Percentiles rank a stretch among this genome's conserved stretches.
phyloP scores from a whole-genome alignment of 805 yeast species.

The Candida pini region DNA sequence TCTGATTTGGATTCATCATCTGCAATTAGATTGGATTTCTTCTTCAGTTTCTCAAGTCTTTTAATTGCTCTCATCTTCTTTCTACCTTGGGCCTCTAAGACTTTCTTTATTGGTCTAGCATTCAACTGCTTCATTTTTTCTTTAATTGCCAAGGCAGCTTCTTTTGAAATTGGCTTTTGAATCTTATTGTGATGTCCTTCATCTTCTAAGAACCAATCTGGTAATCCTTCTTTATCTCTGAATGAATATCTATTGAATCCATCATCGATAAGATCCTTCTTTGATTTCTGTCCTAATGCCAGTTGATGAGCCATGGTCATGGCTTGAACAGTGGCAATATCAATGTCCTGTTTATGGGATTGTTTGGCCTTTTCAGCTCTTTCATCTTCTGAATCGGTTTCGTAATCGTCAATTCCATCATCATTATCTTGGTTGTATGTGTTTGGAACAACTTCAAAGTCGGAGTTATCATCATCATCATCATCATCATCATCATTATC shows the following conservation, averaged over 20 bases:
- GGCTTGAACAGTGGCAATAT: slow-evolving; percentile 88
- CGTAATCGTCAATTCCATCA: slow-evolving; percentile 39
- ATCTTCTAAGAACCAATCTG: slow-evolving; percentile 96
- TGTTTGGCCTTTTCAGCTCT: slow-evolving; percentile 34
- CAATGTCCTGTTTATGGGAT: slow-evolving; percentile 60
- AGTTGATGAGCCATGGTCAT: slow-evolving; percentile 97
- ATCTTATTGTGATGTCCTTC: slow-evolving; percentile 83
- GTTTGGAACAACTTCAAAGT: slow-evolving; percentile 43
- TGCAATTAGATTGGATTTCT: slow-evolving; percentile 86
- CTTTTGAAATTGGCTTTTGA: slow-evolving; percentile 90
- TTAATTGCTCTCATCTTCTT: slow-evolving; percentile 89
- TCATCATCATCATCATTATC: slow-evolving; percentile 9
- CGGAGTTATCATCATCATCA: slow-evolving; percentile 17
- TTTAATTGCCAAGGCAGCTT: slow-evolving; percentile 73
- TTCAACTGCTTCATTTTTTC: slow-evolving; percentile 76
- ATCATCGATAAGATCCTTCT: slow-evolving; percentile 83
- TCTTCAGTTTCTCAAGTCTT: slow-evolving; percentile 81
- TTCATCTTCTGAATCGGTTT: slow-evolving; percentile 48
- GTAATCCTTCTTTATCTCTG: slow-evolving; percentile 84
- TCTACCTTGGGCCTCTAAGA: slow-evolving; percentile 95
- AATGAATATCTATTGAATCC: slow-evolving; percentile 90
- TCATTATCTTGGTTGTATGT: slow-evolving; percentile 31
- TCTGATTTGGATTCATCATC: slow-evolving; percentile 87
- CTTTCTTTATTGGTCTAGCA: slow-evolving; percentile 98
- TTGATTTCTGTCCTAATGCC: slow-evolving; percentile 82